phyloP scores from a whole-genome alignment of 495 filamentous ascomycete genomes.

The Cairneyella variabilis region DNA sequence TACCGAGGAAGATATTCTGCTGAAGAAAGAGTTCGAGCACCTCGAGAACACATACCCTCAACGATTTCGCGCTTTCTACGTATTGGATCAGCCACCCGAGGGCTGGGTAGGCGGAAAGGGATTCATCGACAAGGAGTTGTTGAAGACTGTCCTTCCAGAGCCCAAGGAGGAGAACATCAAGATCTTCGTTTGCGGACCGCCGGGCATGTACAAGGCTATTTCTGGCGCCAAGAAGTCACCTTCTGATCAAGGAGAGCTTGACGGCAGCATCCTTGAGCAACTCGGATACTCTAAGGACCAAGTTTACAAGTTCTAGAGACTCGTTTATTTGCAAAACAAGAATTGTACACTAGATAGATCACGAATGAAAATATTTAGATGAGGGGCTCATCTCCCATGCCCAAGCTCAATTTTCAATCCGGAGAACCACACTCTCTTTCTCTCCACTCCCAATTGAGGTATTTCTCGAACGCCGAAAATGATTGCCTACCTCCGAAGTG shows the following conservation, averaged over 20 bases:
- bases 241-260: constrained; percentile 86
- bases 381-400: not conserved
- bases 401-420: too few species aligned
- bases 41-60: constrained; percentile 93
- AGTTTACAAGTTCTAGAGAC: constrained; percentile 92
- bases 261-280: constrained; percentile 72
- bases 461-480: too few species aligned
- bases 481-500: too few species aligned
- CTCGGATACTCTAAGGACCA: constrained; percentile 89
- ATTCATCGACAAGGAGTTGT: constrained; percentile 77
- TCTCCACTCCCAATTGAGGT: too few species aligned
- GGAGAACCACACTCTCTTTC: too few species aligned
- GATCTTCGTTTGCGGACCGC: constrained; percentile 86
- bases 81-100: constrained; percentile 82
- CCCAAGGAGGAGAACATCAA: constrained; percentile 88
- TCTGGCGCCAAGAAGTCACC: constrained; percentile 86
- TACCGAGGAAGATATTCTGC: constrained; percentile 77
- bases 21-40: constrained; percentile 75
- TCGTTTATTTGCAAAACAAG: not conserved
- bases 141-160: constrained; percentile 90
- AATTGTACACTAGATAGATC: constrained; percentile 16
- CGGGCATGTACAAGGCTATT: constrained; percentile 89
- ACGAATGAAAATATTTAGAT: not conserved
- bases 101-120: constrained; percentile 73
- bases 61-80: constrained; percentile 86